Evolutionary conservation across 176 grass and related monocot species (phyloP), one percentile per base, ranked within the genome.

Genomic region (Musa schizocarpa): DNA sequence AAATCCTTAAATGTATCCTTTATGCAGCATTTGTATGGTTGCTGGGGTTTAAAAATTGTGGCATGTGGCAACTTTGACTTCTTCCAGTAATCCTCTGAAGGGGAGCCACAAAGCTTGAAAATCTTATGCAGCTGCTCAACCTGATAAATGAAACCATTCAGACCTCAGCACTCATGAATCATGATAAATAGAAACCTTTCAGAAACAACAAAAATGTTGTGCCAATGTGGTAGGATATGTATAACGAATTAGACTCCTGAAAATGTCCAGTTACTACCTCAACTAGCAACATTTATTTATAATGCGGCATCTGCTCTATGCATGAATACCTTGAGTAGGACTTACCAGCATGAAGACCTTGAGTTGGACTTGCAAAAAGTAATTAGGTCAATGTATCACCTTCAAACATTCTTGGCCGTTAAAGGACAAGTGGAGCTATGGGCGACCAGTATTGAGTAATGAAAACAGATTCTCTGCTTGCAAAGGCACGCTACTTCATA

Each of bases 61-160:
- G 53, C 72, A 74, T 74, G 72, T 55, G 72, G 72, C 72, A 74
- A 74, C 52, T 74, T 74, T 29, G 72, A 74, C 53, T 74, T 74
- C 53, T 74, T 74, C 72, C 72, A 74, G 25, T 58, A 74, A 23
- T 74, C 72, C 22, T 74, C 72, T 74, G 72, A 74, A 24, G 72
- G 72, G 13, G 72, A 74, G 25, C 72, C 72, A 55, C 72, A 74
- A 58, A 74, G 72, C 52, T 74, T 74, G 53, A 74, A 74, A 74
- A 74, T 74, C 53, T 74, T 74, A 57, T 74, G 72, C 52, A 74
- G 72, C 22, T 74, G 72, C 25, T 74, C 72, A 56, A 74, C 72
- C 72, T 74, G 72, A 56, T 16, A 56, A 57, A 57, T 52, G 17
- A 9, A 74, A 74, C 22, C 2, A 26, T n/a, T 29, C 12, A 57